phyloP scores from a whole-genome alignment of 1,139 yeast genomes.

The Geotrichum klebahnii region DNA sequence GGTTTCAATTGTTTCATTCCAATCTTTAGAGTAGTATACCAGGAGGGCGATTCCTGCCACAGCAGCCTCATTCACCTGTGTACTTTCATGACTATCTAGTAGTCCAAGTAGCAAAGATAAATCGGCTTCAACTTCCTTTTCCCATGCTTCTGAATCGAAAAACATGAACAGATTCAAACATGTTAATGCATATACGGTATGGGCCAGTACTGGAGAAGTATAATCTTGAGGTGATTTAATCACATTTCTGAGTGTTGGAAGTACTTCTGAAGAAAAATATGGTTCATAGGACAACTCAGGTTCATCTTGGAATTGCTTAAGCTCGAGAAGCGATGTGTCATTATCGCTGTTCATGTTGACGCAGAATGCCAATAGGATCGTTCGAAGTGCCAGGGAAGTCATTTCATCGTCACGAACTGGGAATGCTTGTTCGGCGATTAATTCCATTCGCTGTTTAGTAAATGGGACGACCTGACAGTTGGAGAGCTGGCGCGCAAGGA shows the following conservation, averaged over 20 bases:
- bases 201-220: neutral
- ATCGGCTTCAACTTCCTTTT: neutral
- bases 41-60: neutral
- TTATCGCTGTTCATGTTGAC: neutral
- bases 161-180: neutral
- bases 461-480: neutral
- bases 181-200: neutral
- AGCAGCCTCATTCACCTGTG: neutral
- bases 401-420: neutral
- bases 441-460: neutral
- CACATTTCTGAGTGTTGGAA: neutral
- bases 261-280: neutral
- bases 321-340: too few relatives aligned
- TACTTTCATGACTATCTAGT: neutral
- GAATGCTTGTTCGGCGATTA: neutral
- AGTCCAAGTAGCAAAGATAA: neutral
- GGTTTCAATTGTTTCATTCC: conserved; percentile 3
- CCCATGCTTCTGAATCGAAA: neutral
- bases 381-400: neutral
- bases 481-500: neutral
- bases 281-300: too few relatives aligned
- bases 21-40: neutral
- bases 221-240: neutral
- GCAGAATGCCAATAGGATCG: neutral
- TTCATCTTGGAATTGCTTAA: too few relatives aligned